A percentile compares a stretch with the other conserved stretches of the same genome.
phyloP scores from a whole-genome alignment of 306 rosid genomes.

The Citrullus amarus region DNA sequence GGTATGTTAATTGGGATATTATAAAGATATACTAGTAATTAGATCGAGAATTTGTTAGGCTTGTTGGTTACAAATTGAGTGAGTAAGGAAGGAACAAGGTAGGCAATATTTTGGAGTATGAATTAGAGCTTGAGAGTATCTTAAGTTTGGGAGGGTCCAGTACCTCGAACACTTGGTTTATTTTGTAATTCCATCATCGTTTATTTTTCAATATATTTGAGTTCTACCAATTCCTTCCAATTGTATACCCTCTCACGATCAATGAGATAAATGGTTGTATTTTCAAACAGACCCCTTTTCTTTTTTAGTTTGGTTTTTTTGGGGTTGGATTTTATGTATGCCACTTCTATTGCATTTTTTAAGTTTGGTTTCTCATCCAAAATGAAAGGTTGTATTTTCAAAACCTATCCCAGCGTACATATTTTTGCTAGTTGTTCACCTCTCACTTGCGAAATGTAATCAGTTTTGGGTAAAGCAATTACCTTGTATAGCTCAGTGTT shows the following conservation, averaged over 20 bases:
- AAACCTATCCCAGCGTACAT: background rate
- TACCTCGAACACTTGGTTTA: too few species aligned
- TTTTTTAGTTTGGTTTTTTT: background rate
- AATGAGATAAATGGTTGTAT: background rate
- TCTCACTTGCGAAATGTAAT: background rate
- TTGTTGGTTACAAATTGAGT: too few species aligned
- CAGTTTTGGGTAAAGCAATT: slow-evolving; percentile 1
- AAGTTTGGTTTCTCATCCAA: background rate
- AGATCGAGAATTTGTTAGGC: too few species aligned
- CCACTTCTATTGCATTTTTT: background rate
- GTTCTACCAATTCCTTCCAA: background rate
- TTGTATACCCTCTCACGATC: background rate
- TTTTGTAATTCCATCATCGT: too few species aligned
- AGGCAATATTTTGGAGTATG: too few species aligned
- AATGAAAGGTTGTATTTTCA: background rate
- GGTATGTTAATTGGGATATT: too few species aligned
- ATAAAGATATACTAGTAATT: too few species aligned
- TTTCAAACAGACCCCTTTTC: background rate
- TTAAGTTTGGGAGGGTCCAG: too few species aligned
- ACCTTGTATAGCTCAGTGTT: slow-evolving; percentile 84
- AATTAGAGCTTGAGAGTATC: too few species aligned
- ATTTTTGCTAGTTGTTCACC: background rate
- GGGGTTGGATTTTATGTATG: background rate
- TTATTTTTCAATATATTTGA: too few species aligned
- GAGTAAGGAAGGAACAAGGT: too few species aligned